Conservation (phyloP, 1,284 basidiomycete genomes). For the Rhizoctonia solani region DNA sequence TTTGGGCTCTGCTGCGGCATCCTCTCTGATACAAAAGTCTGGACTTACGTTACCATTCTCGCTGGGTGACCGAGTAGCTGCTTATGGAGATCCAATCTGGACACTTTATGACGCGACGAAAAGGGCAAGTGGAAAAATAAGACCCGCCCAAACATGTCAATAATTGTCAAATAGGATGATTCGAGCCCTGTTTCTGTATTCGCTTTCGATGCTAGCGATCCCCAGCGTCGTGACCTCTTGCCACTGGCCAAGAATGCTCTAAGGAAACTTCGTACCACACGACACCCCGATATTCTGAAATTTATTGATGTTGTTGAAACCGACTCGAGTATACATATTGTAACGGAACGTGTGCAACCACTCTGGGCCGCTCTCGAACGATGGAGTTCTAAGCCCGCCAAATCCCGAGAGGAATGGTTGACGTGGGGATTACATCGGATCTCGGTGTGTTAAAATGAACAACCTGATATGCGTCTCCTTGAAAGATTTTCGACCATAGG, state of each 20-base stretch:
- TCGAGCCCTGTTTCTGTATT: constrained; percentile 82
- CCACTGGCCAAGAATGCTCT: constrained; percentile 89
- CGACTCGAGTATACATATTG: constrained; percentile 85
- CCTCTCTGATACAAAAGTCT: constrained; percentile 85
- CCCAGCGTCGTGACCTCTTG: constrained; percentile 61
- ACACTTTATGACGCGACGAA: constrained; percentile 86
- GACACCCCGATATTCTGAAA: constrained; percentile 95
- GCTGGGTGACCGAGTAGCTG: constrained; percentile 74
- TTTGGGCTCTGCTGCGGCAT: constrained; percentile 84
- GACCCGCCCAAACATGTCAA: background rate
- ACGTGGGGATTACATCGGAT: constrained; percentile 93
- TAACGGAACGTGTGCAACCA: constrained; percentile 90
- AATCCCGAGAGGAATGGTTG: constrained; percentile 83
- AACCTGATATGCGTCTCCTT: background rate
- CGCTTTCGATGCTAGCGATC: constrained; percentile 71
- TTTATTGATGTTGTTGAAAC: constrained; percentile 94
- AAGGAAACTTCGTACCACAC: constrained; percentile 85
- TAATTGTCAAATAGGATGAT: constrained; percentile 70
- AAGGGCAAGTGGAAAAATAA: constrained; percentile 58
- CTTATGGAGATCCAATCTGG: constrained; percentile 75
- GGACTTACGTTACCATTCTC: constrained; percentile 88
- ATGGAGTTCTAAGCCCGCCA: constrained; percentile 64
- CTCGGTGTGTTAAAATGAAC: constrained; percentile 60
- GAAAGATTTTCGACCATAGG: constrained; percentile 52
- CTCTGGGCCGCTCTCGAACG: constrained; percentile 67